Base-by-base conservation (phyloP, 306 rosid genomes). In the Erythrophleum fordii region DNA sequence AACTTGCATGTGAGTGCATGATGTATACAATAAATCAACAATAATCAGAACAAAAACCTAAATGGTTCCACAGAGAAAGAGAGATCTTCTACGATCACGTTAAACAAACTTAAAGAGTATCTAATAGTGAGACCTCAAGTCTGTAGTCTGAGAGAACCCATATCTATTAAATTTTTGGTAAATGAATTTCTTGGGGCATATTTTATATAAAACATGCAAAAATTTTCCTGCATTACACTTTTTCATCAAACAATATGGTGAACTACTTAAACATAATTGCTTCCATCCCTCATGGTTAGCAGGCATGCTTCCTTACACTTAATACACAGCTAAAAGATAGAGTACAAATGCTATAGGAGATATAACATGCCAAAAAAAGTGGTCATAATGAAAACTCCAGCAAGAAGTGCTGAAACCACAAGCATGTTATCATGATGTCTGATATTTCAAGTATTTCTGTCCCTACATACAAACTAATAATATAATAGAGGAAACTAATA, bases 391-490 rank as follows among this genome's bases (percentile, higher is more conserved):
- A 28, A 23, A 28, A 49, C 48, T 26, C 29, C 58, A 17, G 60
- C 59, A 69, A 77, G 2, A 68, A 39, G 28, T 11, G 23, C 12
- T 8, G 5, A 29, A 71, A 61, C 52, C 73, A 73, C 31, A 13
- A 41, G 16, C 58, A 82, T 20, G 37, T 55, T 34, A 69, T 74
- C 26, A 48, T 37, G 64, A 35, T 23, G 34, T 61, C 72, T 52
- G 73, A 75, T 66, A 28, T 49, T 41, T 49, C 22, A 46, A 13
- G 56, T 26, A 26, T 10, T 71, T 61, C 64, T 77, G 65, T 58
- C 65, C 7, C 70, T 72, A 77, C 17, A 53, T 70, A 60, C 71
- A 77, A 73, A 69, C 77, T 67, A 83, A 46, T 6, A 71, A 31
- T 51, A 56, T 16, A 61, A 18, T 0, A 26, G 13, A 60, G 60